Evolutionary conservation across 2,329 filamentous ascomycete species (phyloP), one percentile per base, ranked within the genome.

Genomic region (Madurella mycetomatis): DNA sequence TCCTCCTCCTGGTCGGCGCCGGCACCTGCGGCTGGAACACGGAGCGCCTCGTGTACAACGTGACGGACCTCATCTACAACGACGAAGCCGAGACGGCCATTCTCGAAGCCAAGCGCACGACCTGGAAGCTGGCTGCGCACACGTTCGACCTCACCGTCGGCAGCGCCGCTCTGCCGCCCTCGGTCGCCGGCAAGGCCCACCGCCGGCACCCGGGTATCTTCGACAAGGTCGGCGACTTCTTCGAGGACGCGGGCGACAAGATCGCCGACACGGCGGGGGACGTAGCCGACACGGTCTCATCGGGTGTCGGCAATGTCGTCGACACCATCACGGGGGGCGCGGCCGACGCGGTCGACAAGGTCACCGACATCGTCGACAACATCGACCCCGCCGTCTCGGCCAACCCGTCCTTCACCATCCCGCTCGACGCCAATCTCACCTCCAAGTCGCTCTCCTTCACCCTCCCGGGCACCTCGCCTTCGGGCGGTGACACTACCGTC

Each of bases 71-170:
- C 41, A 34, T 40, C 9, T 58, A 58, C 19, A 42, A 52, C 15
- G 53, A 58, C 40, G 39, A 39, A 5, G 42, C 41, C 39, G 53
- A 58, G 32, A 58, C 53, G 18, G 56, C 53, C 7, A 32, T 53
- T 11, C 31, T 58, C 12, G 9, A 53, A 5, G 56, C 55, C 9
- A 57, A 34, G 53, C 48, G 15, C 55, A 49, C 41, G 56, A 58
- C 25, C 37, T 58, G 5, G 25, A 25, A 25, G 25, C 25, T 25
- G 25, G 25, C 25, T 7, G 25, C 25, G 25, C 25, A 25, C 25
- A 25, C 25, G 4, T 25, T 25, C 25, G 25, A 25, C 25, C 25
- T 25, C 25, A 25, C 25, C 25, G 25, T 25, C 4, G 25, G 25
- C 25, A 25, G 25, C 25, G 25, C 25, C 25, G 25, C 25, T 7